These are phyloP conservation scores for Oidiodendron maius DNA, from an alignment of 495 filamentous ascomycete species.

Conservation along the genomic window DNA sequence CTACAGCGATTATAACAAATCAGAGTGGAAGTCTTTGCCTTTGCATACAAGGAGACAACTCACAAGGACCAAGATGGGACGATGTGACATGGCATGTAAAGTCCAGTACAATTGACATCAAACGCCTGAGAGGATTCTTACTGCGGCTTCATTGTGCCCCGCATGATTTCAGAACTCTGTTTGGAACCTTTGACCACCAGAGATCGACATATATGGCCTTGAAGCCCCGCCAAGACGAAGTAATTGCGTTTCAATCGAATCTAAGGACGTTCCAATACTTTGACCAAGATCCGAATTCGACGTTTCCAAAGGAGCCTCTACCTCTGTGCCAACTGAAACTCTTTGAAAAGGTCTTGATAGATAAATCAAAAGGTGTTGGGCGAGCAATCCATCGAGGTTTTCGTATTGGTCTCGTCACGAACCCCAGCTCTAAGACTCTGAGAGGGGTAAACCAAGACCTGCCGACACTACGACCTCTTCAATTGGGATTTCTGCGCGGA, in stretches of 20 bases:
- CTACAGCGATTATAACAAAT: slow-evolving; percentile 65
- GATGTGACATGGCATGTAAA: slow-evolving; percentile 71
- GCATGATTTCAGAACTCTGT: slow-evolving; percentile 66
- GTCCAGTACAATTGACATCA: slow-evolving; percentile 52
- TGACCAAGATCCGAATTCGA: slow-evolving; percentile 56
- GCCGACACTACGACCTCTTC: slow-evolving; percentile 52
- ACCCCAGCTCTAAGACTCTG: slow-evolving; percentile 65
- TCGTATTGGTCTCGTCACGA: slow-evolving; percentile 68
- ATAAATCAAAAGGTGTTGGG: slow-evolving; percentile 49
- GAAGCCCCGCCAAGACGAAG: slow-evolving; percentile 59
- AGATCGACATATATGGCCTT: slow-evolving; percentile 63
- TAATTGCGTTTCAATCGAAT: slow-evolving; percentile 53
- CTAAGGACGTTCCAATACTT: slow-evolving; percentile 70
- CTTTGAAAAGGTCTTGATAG: slow-evolving; percentile 59
- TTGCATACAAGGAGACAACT: slow-evolving; percentile 61
- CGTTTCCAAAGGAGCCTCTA: slow-evolving; percentile 69
- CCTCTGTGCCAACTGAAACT: slow-evolving; percentile 61
- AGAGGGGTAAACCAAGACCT: slow-evolving; percentile 65
- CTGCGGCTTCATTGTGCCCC: slow-evolving; percentile 64
- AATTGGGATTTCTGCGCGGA: slow-evolving; percentile 66
- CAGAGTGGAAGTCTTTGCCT: slow-evolving; percentile 72
- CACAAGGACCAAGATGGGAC: slow-evolving; percentile 68
- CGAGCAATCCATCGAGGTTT: slow-evolving; percentile 69
- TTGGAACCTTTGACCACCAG: slow-evolving; percentile 77
- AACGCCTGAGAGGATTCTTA: slow-evolving; percentile 62